phyloP scores from a whole-genome alignment of 129 eudicot genomes.

The Chrysanthemum seticuspe region DNA sequence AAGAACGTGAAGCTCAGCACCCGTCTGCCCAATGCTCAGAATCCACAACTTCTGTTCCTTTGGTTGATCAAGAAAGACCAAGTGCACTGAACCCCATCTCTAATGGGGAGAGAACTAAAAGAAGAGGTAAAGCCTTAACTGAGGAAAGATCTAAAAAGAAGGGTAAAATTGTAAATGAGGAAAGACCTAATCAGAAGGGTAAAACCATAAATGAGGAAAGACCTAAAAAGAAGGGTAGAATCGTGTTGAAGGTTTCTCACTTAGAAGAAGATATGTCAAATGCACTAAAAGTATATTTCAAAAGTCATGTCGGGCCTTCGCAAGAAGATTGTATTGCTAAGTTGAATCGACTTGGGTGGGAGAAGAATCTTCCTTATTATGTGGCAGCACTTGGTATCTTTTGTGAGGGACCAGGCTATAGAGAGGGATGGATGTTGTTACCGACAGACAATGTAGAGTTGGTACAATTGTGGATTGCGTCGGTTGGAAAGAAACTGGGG shows the following conservation, averaged over 20 bases:
- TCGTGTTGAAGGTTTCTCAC: neutral
- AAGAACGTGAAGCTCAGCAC: neutral
- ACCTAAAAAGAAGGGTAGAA: neutral
- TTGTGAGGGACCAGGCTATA: neutral
- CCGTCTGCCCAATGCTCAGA: neutral
- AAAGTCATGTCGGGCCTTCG: neutral
- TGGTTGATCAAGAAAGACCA: neutral
- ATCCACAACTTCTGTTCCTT: neutral
- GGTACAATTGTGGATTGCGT: neutral
- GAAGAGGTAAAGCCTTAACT: neutral
- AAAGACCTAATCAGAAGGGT: neutral
- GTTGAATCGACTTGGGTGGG: neutral
- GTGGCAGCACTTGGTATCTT: conserved; percentile 2
- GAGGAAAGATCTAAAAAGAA: conserved; percentile 1
- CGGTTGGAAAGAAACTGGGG: neutral
- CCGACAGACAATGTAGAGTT: neutral
- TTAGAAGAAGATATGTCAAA: neutral
- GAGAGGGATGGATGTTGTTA: conserved; percentile 1
- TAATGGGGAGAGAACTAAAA: neutral
- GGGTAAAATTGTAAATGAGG: neutral
- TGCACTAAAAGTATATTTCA: neutral
- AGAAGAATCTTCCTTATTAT: neutral
- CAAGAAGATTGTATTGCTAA: neutral
- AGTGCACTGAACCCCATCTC: neutral
- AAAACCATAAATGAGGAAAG: neutral